Evolutionary conservation across 148 eudicot species (phyloP), one percentile per base, ranked within the genome.

Genomic region (Oxyria digyna): DNA sequence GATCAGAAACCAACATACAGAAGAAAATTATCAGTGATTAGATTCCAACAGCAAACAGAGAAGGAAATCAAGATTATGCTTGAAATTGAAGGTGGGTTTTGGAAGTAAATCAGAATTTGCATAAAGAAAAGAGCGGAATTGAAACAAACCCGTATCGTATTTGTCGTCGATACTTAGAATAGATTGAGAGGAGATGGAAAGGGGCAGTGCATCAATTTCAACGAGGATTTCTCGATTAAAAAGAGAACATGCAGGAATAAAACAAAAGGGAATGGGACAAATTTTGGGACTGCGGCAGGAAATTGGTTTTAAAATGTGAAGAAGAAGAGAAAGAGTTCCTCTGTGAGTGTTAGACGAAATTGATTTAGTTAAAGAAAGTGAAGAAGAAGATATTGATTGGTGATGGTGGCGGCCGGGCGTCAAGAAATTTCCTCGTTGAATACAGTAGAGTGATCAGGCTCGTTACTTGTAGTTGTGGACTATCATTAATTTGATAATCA

Each of bases 361-460:
- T 54, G 57, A 50, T 18, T 8, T 15, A 50, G n/a, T n/a, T n/a
- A n/a, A n/a, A n/a, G n/a, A 26, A 27, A 11, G 64, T 57, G 64
- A 57, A 4, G 64, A 57, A 15, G 8, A 57, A 57, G n/a, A n/a
- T 17, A 23, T 17, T 54, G 57, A 50, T 18, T 8, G 7, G 21
- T 18, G 11, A n/a, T 3, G 14, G 59, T 7, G 59, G 31, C 59
- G 31, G 29, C 6, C 59, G 31, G 29, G 3, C 12, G 31, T 8
- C 59, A 20, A 52, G 59, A 52, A 52, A 52, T 52, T 52, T 52
- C 59, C 59, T 35, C 38, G 38, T 35, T n/a, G n/a, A n/a, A n/a
- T n/a, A n/a, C n/a, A n/a, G n/a, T n/a, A n/a, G n/a, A n/a, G n/a
- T n/a, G n/a, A n/a, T n/a, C n/a, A n/a, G n/a, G n/a, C n/a, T n/a